A percentile compares a stretch with the other conserved stretches of the same genome.
Conservation (phyloP, 371 early-diverging fungal species). For the Fennellomyces sp. region DNA sequence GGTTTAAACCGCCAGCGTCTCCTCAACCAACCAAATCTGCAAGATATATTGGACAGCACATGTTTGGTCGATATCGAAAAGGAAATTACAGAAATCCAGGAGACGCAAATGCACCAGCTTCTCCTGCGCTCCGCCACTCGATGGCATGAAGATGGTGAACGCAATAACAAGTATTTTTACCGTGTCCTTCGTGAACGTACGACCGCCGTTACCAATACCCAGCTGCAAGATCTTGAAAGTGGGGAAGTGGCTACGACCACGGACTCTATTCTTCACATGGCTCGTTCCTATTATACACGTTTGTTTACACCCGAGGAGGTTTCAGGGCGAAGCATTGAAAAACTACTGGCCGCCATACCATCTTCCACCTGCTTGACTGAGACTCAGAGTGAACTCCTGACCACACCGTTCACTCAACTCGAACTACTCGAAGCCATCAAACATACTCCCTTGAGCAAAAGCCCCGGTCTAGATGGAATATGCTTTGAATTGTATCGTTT, state of each 20-base stretch:
- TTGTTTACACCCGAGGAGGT: conserved; percentile 13
- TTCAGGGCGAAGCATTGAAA: neutral
- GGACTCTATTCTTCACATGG: neutral
- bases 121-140: conserved; percentile 12
- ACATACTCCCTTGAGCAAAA: conserved; percentile 11
- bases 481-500: conserved; percentile 30
- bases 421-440: neutral
- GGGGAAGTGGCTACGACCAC: neutral
- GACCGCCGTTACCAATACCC: conserved; percentile 9
- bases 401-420: neutral
- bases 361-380: neutral
- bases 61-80: neutral
- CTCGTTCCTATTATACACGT: neutral
- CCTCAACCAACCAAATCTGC: neutral
- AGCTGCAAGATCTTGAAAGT: neutral
- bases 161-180: conserved; percentile 30
- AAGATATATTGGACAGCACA: no score
- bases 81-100: neutral
- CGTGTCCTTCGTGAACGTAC: conserved; percentile 12
- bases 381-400: neutral
- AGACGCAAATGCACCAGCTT: conserved; percentile 9
- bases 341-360: neutral
- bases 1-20: neutral
- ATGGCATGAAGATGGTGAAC: conserved; percentile 33
- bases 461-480: conserved; percentile 34